These are phyloP conservation scores for Nidularia sp. DNA, from an alignment of 768 basidiomycete species.

Conservation along the genomic window DNA sequence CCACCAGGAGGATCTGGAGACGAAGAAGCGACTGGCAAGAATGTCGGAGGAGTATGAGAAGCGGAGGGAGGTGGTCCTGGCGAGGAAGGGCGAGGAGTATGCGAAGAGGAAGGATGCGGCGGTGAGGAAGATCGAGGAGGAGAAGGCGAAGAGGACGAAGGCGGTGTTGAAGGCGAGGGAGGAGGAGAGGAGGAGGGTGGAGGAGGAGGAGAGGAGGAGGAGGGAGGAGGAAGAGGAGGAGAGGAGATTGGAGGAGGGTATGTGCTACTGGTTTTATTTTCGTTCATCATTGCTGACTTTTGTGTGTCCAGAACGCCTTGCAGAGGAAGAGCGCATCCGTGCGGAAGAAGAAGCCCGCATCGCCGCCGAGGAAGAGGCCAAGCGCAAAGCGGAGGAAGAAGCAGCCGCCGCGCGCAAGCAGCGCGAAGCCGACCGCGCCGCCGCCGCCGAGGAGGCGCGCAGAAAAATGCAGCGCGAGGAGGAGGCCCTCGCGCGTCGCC, in stretches of 20 bases:
- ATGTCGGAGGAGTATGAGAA: constrained; percentile 68
- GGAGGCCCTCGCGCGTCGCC: constrained; percentile 54
- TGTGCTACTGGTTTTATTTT: neutral
- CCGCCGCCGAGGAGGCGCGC: constrained; percentile 50
- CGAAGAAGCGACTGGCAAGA: constrained; percentile 70
- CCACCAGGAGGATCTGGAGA: constrained; percentile 64
- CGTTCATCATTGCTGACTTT: neutral
- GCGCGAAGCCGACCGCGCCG: constrained; percentile 47
- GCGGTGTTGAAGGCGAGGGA: constrained; percentile 54
- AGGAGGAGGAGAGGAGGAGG: constrained; percentile 32
- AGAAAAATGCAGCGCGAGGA: constrained; percentile 62
- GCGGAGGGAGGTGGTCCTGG: constrained; percentile 49
- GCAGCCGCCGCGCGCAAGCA: constrained; percentile 43
- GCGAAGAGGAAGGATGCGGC: constrained; percentile 54
- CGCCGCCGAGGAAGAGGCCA: constrained; percentile 48
- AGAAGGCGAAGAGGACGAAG: constrained; percentile 71
- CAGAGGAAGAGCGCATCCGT: constrained; percentile 45
- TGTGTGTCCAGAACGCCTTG: constrained; percentile 38
- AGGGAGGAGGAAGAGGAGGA: constrained; percentile 54
- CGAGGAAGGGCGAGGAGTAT: constrained; percentile 63
- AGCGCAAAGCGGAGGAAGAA: constrained; percentile 62
- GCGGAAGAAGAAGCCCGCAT: constrained; percentile 47
- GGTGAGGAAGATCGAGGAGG: constrained; percentile 69
- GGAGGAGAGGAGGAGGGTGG: constrained; percentile 43
- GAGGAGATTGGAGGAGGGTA: constrained; percentile 14